Base-by-base conservation (phyloP, 208 protist genomes). In the Wallacemonas sp. region DNA sequence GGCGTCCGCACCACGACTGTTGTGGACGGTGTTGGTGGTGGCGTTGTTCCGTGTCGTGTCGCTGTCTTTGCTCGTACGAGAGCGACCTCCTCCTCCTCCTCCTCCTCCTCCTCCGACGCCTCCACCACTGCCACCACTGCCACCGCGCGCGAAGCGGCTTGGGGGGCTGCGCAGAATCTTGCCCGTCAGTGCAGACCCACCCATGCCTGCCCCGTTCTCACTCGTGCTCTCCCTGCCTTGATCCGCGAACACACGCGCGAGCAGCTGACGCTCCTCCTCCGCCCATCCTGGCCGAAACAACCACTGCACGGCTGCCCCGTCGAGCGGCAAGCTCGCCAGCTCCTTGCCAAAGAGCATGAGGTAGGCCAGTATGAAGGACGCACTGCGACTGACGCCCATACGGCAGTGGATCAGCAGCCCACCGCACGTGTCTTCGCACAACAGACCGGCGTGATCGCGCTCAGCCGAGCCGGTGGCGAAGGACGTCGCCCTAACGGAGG, bases 321-420 rank as follows among this genome's bases (percentile, higher is more conserved):
- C 48, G 31, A 46, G 52, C n/a, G 23, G 38, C 48, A 76, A 46
- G 1, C 20, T 39, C 5, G 65, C 69, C 11, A 94, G 59, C 3
- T 45, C 48, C 28, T 69, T 70, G 16, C 89, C 86, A 62, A 91
- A 91, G 22, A 94, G 73, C 25, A 95, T 93, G 36, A 93, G 68
- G 38, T 95, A 95, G 14, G 84, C 86, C 18, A 95, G 63, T 8
- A 95, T 62, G 46, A 93, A 79, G 22, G 83, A 77, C 25, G 85
- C 90, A 42, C 86, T 92, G 36, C 90, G 84, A 55, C 86, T 92
- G 22, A 95, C 79, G 45, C 90, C 90, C 76, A 87, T 85, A 12
- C 85, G 84, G 61, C 90, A 95, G 76, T 92, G 84, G 50, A 95
- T 79, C 36, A 95, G 79, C 31, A 92, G 75, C 41, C 86, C 81